A percentile compares a stretch with the other conserved stretches of the same genome.
phyloP scores from a whole-genome alignment of 495 filamentous ascomycete species.

The Neurospora tetraspora region DNA sequence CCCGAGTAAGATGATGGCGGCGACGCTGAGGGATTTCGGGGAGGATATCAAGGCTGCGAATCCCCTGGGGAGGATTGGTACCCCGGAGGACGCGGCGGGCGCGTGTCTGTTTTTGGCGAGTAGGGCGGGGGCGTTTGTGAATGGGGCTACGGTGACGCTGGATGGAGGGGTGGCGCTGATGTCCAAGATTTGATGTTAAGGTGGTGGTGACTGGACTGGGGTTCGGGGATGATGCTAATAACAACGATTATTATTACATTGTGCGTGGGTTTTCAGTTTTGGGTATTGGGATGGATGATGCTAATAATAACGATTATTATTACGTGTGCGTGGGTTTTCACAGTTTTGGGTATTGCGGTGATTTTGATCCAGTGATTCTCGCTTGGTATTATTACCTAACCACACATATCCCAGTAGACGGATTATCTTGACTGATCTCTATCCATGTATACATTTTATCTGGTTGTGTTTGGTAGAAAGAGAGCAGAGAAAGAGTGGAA shows the following conservation, averaged over 20 bases:
- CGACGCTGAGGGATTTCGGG: constrained; percentile 49
- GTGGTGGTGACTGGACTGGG: background rate
- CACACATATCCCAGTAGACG: background rate
- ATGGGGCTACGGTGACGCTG: constrained; percentile 63
- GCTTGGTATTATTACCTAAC: background rate
- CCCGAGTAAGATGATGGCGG: constrained; percentile 76
- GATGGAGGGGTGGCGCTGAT: constrained; percentile 50
- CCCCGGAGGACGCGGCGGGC: constrained; percentile 63
- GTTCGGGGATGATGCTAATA: background rate
- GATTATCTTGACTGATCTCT: background rate
- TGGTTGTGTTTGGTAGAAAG: background rate
- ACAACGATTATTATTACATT: background rate
- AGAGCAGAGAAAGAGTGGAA: background rate
- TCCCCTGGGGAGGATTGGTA: constrained; percentile 64
- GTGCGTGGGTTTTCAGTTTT: background rate
- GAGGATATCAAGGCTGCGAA: constrained; percentile 53
- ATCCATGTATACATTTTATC: background rate
- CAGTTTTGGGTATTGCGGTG: too few species aligned
- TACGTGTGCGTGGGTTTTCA: background rate
- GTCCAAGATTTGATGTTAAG: constrained; percentile 20
- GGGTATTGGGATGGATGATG: background rate
- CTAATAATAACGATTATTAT: background rate
- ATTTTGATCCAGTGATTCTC: background rate
- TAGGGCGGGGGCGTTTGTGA: constrained; percentile 62
- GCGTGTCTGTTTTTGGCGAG: constrained; percentile 65